A percentile compares a stretch with the other conserved stretches of the same genome.
phyloP scores from a whole-genome alignment of 176 grass and related monocot genomes.

The Aegilops sharonensis region DNA sequence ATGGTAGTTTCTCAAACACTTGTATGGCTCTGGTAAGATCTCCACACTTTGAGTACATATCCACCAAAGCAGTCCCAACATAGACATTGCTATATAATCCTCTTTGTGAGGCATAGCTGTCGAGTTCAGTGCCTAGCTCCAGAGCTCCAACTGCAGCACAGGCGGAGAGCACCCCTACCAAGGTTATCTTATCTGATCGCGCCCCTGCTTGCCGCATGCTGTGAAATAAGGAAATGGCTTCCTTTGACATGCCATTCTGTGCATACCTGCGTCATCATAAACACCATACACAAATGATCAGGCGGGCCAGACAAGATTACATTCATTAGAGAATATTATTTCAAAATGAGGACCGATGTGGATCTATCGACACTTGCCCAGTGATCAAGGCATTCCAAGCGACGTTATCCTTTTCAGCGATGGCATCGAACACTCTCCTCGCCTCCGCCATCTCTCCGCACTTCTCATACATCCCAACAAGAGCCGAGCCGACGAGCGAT shows the following conservation, averaged over 20 bases:
- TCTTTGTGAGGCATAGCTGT: conserved; percentile 44
- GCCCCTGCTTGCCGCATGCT: not conserved
- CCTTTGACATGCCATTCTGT: conserved; percentile 41
- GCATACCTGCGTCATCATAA: too few species aligned
- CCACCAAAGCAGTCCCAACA: conserved; percentile 74
- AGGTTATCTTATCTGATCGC: conserved; percentile 64
- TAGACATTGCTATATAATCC: conserved; percentile 66
- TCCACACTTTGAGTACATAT: conserved; percentile 85
- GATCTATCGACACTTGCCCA: conserved; percentile 42
- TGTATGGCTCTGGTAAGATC: conserved; percentile 10
- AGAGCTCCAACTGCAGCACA: conserved; percentile 65
- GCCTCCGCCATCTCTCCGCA: conserved; percentile 59
- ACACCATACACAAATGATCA: too few species aligned
- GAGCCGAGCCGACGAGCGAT: conserved; percentile 44
- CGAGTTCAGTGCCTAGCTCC: conserved; percentile 58
- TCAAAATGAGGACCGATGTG: not conserved
- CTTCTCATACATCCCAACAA: conserved; percentile 80
- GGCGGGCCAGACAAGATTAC: not conserved
- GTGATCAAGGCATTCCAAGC: conserved; percentile 91
- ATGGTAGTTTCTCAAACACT: conserved; percentile 56
- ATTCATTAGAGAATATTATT: not conserved
- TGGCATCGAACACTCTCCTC: conserved; percentile 51
- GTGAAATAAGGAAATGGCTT: conserved; percentile 76
- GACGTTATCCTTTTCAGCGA: conserved; percentile 49
- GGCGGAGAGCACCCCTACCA: conserved; percentile 70